These are phyloP conservation scores for Acanthamoeba royreba DNA, from an alignment of 208 protist genomes.

Conservation along the genomic window DNA sequence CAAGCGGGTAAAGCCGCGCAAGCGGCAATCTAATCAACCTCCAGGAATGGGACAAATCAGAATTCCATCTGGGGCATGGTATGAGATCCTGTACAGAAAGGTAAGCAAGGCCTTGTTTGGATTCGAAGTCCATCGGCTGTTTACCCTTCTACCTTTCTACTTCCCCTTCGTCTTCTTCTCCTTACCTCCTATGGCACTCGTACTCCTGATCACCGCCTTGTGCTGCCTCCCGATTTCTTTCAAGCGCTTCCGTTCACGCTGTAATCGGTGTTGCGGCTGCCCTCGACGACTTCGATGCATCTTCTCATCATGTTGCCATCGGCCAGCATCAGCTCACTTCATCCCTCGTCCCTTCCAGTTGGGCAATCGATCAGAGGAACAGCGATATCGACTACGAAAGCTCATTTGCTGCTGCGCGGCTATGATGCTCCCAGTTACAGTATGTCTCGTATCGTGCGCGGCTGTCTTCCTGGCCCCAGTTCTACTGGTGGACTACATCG, in stretches of 20 bases:
- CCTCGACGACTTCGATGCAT: too few species aligned
- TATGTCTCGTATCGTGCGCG: not conserved
- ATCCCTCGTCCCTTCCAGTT: not conserved
- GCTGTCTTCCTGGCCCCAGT: not conserved
- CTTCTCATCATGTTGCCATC: not conserved
- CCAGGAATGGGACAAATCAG: too few species aligned
- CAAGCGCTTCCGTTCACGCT: too few species aligned
- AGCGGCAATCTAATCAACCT: too few species aligned
- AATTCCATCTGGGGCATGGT: not conserved
- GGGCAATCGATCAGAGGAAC: too few species aligned
- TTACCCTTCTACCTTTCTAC: not conserved
- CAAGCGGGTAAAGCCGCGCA: too few species aligned
- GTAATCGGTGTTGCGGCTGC: not conserved
- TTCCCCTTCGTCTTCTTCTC: not conserved
- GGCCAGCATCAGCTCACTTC: not conserved
- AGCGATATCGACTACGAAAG: too few species aligned
- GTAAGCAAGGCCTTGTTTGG: not conserved
- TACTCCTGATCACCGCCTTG: not conserved
- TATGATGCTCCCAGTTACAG: not conserved
- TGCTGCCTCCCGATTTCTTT: not conserved
- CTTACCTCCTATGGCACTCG: not conserved
- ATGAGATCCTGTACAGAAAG: too few species aligned
- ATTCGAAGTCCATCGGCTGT: not conserved
- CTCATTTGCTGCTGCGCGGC: not conserved
- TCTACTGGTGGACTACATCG: not conserved